Base-by-base conservation (phyloP, 441 rosid genomes). In the Kokia cookei region DNA sequence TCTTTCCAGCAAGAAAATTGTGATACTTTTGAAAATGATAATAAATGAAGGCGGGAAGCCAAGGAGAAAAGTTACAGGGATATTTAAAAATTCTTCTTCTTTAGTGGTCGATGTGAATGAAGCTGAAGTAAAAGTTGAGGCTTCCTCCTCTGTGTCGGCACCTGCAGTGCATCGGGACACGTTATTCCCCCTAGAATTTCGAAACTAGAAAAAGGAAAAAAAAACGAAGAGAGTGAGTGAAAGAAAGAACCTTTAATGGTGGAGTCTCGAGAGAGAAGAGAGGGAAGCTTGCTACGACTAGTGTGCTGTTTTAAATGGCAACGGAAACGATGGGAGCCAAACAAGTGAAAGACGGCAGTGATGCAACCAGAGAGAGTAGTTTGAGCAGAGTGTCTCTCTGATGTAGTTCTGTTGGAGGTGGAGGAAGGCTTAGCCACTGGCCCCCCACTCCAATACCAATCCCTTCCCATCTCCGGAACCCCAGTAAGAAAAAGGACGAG, bases 341-440 rank as follows among this genome's bases (percentile, higher is more conserved):
- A 91, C 54, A 91, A 73, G 71, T 93, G 93, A 73, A 88, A 86
- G 8, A 94, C 86, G 58, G 92, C 81, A 78, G 86, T 86, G 85
- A 93, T 90, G 90, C 98, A 94, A 64, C 98, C 93, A 59, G 90
- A 73, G 65, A 85, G 50, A n/a, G 79, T n/a, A 55, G 63, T 63
- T 13, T 14, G 51, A 69, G 15, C 64, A 59, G 54, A 60, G 9
- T 69, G 76, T 76, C 66, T 77, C 19, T 59, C 43, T 48, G 43
- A 73, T 17, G 73, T 42, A 8, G 45, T 42, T 42, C 45, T 81
- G 65, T 64, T 76, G 74, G 84, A 74, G 40, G 26, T 68, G 61
- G 84, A 68, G 67, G 86, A 75, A 26, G 77, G 53, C 17, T 53
- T 53, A 27, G 19, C 53, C 53, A 13, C 6, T 3, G 45, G 3